Conservation (phyloP, 768 basidiomycete species). For the Kwoniella newhampshirensis region DNA sequence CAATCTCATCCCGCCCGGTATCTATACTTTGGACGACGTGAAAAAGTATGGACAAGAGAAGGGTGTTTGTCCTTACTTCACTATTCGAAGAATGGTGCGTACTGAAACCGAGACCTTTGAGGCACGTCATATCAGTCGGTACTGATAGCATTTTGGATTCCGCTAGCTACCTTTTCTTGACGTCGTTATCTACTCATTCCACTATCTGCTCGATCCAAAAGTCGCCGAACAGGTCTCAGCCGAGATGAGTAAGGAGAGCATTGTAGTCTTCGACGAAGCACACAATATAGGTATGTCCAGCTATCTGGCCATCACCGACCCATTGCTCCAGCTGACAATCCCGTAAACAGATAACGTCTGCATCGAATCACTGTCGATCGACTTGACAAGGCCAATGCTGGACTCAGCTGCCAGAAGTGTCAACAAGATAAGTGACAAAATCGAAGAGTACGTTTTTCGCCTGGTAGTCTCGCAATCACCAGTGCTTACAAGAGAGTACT, state of each 20-base stretch:
- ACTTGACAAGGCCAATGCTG: constrained; percentile 94
- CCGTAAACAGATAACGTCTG: constrained; percentile 81
- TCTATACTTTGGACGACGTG: constrained; percentile 92
- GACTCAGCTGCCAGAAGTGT: constrained; percentile 91
- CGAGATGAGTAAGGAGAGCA: constrained; percentile 94
- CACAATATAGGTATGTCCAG: constrained; percentile 97
- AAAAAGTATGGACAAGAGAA: constrained; percentile 83
- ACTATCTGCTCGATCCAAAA: constrained; percentile 97
- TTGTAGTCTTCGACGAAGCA: constrained; percentile 98
- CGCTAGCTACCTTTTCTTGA: constrained; percentile 91
- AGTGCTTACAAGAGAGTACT: neutral
- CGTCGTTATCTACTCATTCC: constrained; percentile 97
- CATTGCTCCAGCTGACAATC: neutral
- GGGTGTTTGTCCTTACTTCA: constrained; percentile 89
- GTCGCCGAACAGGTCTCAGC: constrained; percentile 99
- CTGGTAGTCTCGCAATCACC: constrained; percentile 1
- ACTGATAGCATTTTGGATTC: neutral
- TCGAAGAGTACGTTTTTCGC: constrained; percentile 77
- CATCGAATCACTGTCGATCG: constrained; percentile 96
- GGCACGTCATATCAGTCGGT: no score
- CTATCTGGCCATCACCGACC: neutral
- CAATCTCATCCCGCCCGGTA: constrained; percentile 74
- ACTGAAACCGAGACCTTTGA: neutral
- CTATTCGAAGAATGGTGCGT: constrained; percentile 88
- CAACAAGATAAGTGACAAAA: constrained; percentile 78